Evolutionary conservation across 176 grass and related monocot species (phyloP).

Genomic region (Tillandsia leiboldiana): DNA sequence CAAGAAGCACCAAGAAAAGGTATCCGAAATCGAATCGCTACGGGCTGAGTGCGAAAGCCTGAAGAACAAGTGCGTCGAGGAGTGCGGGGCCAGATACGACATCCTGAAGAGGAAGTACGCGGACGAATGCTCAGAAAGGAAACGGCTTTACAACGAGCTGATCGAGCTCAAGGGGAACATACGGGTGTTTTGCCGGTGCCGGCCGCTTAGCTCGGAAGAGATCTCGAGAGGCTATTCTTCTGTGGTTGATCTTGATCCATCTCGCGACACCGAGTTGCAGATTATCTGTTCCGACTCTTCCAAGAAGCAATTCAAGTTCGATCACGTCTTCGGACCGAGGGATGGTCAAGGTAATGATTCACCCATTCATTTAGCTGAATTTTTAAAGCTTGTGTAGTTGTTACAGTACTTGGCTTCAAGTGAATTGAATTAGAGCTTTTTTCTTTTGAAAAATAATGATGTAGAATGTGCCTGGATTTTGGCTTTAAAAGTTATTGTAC

Average conservation of each 20-base stretch:
- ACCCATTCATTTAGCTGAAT: not conserved
- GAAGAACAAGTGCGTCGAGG: conserved; percentile 39
- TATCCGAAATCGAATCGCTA: not conserved
- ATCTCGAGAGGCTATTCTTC: conserved; percentile 44
- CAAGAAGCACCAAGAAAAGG: conserved; percentile 28
- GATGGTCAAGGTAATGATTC: conserved; percentile 59
- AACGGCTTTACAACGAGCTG: conserved; percentile 61
- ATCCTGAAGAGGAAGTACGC: conserved; percentile 67
- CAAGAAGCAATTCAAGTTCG: conserved; percentile 67
- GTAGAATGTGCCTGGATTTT: not conserved
- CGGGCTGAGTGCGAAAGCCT: not conserved
- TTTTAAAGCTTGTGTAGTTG: too few species aligned
- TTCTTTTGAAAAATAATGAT: too few species aligned
- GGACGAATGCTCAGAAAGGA: conserved; percentile 41
- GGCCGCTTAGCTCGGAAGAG: conserved; percentile 61
- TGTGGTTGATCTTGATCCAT: conserved; percentile 46
- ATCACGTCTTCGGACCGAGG: conserved; percentile 58
- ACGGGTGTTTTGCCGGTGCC: conserved; percentile 79
- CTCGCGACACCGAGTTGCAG: conserved; percentile 55
- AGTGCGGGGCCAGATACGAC: conserved; percentile 45
- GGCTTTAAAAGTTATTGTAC: not conserved
- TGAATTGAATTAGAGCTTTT: too few species aligned
- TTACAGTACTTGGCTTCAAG: too few species aligned
- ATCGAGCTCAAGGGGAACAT: conserved; percentile 91
- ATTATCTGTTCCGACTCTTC: conserved; percentile 48